Conservation (phyloP, 2,329 filamentous ascomycete genomes). For the Drechslerella stenobrocha region DNA sequence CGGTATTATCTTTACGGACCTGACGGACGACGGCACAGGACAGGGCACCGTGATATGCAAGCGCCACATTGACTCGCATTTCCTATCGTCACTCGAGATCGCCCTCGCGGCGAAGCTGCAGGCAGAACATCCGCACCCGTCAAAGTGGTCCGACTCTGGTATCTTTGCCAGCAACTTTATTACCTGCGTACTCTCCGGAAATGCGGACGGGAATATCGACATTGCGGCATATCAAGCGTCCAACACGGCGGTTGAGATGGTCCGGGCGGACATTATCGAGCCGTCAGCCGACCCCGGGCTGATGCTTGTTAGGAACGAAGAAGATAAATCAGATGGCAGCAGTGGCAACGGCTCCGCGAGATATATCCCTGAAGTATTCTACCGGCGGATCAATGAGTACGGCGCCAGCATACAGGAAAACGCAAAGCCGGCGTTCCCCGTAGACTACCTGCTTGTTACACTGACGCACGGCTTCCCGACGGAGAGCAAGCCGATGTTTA, state of each 20-base stretch:
- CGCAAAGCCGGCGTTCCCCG: conserved; percentile 91
- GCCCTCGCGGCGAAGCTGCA: conserved; percentile 86
- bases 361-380: conserved; percentile 98
- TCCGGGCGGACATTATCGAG: conserved; percentile 89
- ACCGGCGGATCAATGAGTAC: conserved; percentile 92
- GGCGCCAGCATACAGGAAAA: conserved; percentile 95
- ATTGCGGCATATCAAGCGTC: conserved; percentile 94
- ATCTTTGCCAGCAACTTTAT: conserved; percentile 95
- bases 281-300: conserved; percentile 88
- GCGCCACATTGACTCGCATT: conserved; percentile 92
- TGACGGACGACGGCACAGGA: conserved; percentile 76
- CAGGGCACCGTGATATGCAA: conserved; percentile 92
- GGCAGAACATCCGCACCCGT: conserved; percentile 81
- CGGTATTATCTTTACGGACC: conserved; percentile 91
- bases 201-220: conserved; percentile 82
- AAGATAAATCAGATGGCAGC: conserved; percentile 72
- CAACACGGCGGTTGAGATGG: conserved; percentile 96
- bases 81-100: conserved; percentile 87
- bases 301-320: conserved; percentile 92
- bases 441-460: conserved; percentile 94
- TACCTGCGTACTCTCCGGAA: conserved; percentile 92
- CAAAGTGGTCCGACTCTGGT: conserved; percentile 96
- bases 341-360: conserved; percentile 66
- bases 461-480: conserved; percentile 95
- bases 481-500: conserved; percentile 75